Evolutionary conservation across 176 grass and related monocot genomes (phyloP), one percentile per base, ranked within the genome.

Genomic region (Cocos nucifera): DNA sequence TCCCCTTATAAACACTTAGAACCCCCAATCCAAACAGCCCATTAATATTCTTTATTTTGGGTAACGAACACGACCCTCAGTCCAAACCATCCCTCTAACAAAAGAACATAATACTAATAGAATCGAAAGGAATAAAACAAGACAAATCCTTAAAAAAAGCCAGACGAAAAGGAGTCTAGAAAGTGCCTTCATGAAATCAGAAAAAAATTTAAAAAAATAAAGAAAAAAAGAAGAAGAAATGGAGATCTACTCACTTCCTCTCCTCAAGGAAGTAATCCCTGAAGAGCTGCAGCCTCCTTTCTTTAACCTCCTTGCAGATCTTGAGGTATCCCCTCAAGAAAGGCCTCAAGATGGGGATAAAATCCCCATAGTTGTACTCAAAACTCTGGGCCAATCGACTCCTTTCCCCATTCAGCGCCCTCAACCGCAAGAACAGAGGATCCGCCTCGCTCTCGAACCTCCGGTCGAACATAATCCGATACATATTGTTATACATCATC

Each of bases 401-500:
- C 74, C 90, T 78, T 68, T 95, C 83, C 27, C 67, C 71, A 69
- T 95, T 95, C 52, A 86, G 77, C 32, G 29, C 74, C 67, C 18
- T 73, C 71, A 95, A 65, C 1, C 70, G 54, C 63, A 81, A 53
- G 73, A 89, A 95, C 1, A 95, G 62, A 19, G 86, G 90, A 63
- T 95, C 86, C 23, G 86, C 83, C 77, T 86, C 24, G 79, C 83
- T 64, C 49, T 89, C 77, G 57, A 95, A 95, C 16, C 86, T 17
- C 2, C 83, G 66, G 66, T 86, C 82, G 80, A 95, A 95, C 90
- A 95, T 95, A 70, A 89, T 74, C n/a, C 90, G 59, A 67, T 81
- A 95, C 83, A 95, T 82, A 77, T 89, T 86, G 77, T 89, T 95
- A 70, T 95, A 95, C 86, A 89, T 89, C 90, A 95, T 81, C 39